Conservation (phyloP, 257 asterid species). For the Nicotiana otophora region DNA sequence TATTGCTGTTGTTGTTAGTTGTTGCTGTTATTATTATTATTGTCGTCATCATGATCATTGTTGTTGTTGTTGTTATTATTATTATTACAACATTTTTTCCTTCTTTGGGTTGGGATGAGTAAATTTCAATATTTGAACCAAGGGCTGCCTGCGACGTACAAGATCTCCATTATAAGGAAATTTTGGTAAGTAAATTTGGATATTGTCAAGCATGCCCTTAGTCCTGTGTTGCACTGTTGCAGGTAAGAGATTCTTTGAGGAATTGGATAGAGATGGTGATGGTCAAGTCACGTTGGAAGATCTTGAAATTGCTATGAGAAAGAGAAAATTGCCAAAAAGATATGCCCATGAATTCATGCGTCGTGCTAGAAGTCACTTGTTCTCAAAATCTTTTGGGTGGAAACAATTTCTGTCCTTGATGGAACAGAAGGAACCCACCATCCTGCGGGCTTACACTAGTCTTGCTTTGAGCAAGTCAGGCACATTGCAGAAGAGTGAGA, state of each 20-base stretch:
- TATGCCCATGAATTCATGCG: slow-evolving; percentile 93
- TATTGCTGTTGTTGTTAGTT: not conserved
- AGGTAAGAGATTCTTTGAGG: slow-evolving; percentile 93
- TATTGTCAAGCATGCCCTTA: not conserved
- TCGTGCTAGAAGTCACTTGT: slow-evolving; percentile 84
- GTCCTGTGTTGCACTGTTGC: slow-evolving; percentile 21
- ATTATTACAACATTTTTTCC: not conserved
- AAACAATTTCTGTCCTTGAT: slow-evolving; percentile 85
- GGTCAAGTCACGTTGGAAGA: slow-evolving; percentile 98
- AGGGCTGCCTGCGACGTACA: not conserved
- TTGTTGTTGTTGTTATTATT: not conserved
- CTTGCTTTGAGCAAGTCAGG: slow-evolving; percentile 98
- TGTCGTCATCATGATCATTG: not conserved
- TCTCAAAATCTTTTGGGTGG: slow-evolving; percentile 96
- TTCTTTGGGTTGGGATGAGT: not conserved
- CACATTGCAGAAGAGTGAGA: slow-evolving; percentile 85
- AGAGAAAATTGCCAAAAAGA: slow-evolving; percentile 86
- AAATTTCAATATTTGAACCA: too few species aligned
- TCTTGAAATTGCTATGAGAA: slow-evolving; percentile 90
- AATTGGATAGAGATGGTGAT: slow-evolving; percentile 97
- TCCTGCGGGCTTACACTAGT: slow-evolving; percentile 93
- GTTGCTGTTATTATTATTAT: not conserved
- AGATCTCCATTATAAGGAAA: not conserved
- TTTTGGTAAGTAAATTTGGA: not conserved
- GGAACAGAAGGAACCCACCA: slow-evolving; percentile 99